Percentiles rank a stretch among this genome's conserved stretches.
These are phyloP conservation scores for Fusarium buharicum DNA, from an alignment of 2,329 filamentous ascomycete genomes.

Conservation along the genomic window DNA sequence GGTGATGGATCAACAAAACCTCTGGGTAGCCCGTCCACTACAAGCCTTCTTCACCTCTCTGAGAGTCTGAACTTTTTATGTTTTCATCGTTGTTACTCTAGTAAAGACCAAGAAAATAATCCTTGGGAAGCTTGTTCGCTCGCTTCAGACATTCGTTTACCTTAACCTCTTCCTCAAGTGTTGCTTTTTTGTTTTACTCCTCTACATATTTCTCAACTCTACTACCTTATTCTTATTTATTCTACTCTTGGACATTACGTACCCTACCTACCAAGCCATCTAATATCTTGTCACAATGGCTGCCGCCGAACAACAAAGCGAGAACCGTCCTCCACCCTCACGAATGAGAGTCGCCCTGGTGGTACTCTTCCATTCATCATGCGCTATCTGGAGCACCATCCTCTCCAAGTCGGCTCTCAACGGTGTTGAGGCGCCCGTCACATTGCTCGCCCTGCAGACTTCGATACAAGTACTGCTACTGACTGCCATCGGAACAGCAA, in stretches of 20 bases:
- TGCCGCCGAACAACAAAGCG: constrained; percentile 32
- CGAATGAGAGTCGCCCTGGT: constrained; percentile 40
- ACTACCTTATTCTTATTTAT: background rate
- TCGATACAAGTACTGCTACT: constrained; percentile 41
- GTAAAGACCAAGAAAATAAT: constrained; percentile 2
- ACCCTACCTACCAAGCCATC: constrained; percentile 4
- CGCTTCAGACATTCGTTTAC: constrained; percentile 36
- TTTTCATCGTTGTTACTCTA: constrained; percentile 16
- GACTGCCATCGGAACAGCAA: constrained; percentile 38
- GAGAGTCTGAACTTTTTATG: constrained; percentile 28
- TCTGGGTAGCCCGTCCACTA: background rate
- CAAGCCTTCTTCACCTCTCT: constrained; percentile 21
- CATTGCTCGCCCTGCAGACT: constrained; percentile 42
- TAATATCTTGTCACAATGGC: constrained; percentile 33
- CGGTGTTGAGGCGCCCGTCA: constrained; percentile 43
- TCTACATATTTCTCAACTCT: background rate
- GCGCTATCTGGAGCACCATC: constrained; percentile 45
- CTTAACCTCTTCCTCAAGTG: constrained; percentile 1
- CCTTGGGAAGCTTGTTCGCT: constrained; percentile 25
- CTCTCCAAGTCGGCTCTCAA: constrained; percentile 45
- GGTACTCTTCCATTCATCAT: constrained; percentile 44
- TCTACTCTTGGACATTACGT: background rate
- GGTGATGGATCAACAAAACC: constrained; percentile 34
- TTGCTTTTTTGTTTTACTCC: constrained; percentile 9
- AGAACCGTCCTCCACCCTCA: constrained; percentile 32